Conservation (phyloP, 768 basidiomycete genomes). For the Leccinum aurantiacum region DNA sequence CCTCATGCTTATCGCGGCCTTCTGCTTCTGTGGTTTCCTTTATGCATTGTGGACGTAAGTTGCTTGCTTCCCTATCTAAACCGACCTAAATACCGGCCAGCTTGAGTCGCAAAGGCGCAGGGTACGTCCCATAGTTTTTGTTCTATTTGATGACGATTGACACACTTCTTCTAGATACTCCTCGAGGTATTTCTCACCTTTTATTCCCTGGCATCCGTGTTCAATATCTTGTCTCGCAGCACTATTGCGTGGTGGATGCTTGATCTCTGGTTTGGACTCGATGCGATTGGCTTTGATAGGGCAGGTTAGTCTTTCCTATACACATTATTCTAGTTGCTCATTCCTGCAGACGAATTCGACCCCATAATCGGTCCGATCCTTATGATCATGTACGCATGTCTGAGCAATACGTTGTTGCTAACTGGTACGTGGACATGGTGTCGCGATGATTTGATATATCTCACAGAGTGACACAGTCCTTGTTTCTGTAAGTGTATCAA, state of each 20-base stretch:
- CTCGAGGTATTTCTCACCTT: slow-evolving; percentile 33
- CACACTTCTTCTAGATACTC: slow-evolving; percentile 29
- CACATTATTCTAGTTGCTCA: slow-evolving; percentile 4
- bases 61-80: neutral
- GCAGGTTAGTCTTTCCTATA: slow-evolving; percentile 54
- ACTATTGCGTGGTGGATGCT: slow-evolving; percentile 95
- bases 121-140: slow-evolving; percentile 37
- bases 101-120: slow-evolving; percentile 58
- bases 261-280: slow-evolving; percentile 92
- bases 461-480: slow-evolving; percentile 49
- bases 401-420: slow-evolving; percentile 89
- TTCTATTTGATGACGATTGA: slow-evolving; percentile 1
- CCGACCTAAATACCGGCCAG: slow-evolving; percentile 36
- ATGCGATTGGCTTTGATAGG: slow-evolving; percentile 83
- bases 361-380: slow-evolving; percentile 87
- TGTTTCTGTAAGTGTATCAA: slow-evolving; percentile 59
- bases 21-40: slow-evolving; percentile 90
- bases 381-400: slow-evolving; percentile 86
- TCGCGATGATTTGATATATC: neutral
- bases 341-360: slow-evolving; percentile 66
- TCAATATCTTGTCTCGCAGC: slow-evolving; percentile 27
- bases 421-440: slow-evolving; percentile 58
- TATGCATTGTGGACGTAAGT: slow-evolving; percentile 94
- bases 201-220: neutral
- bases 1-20: slow-evolving; percentile 83